Evolutionary conservation across 2,329 filamentous ascomycete species (phyloP).

Genomic region (Pseudogymnoascus sp.): DNA sequence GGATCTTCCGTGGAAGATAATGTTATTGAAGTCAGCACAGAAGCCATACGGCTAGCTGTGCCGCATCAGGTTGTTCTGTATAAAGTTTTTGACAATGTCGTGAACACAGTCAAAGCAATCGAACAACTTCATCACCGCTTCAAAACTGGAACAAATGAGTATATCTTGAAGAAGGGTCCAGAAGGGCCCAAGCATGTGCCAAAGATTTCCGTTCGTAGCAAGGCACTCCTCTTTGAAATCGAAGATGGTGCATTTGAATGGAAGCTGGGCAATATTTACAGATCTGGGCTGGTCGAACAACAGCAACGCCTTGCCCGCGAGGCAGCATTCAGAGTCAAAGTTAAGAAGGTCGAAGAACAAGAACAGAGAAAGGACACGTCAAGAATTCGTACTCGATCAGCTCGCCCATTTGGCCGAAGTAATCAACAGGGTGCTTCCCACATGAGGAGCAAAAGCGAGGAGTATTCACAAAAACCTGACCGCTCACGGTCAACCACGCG

Average conservation of each 20-base stretch:
- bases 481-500: slow-evolving; percentile 22
- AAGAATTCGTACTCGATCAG: slow-evolving; percentile 50
- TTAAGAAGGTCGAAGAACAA: slow-evolving; percentile 74
- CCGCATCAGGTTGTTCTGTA: slow-evolving; percentile 88
- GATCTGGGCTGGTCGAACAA: slow-evolving; percentile 81
- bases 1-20: slow-evolving; percentile 63
- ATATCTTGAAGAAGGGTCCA: slow-evolving; percentile 77
- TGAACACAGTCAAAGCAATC: slow-evolving; percentile 79
- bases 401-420: slow-evolving; percentile 27
- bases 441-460: slow-evolving; percentile 30
- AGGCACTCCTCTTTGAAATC: slow-evolving; percentile 80
- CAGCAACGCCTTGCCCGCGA: slow-evolving; percentile 83
- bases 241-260: slow-evolving; percentile 97
- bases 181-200: slow-evolving; percentile 83
- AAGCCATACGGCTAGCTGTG: slow-evolving; percentile 80
- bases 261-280: slow-evolving; percentile 92
- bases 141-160: slow-evolving; percentile 78
- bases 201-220: slow-evolving; percentile 74
- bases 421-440: slow-evolving; percentile 20
- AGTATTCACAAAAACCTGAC: slow-evolving; percentile 22
- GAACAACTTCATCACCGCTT: slow-evolving; percentile 93
- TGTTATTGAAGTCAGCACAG: slow-evolving; percentile 75
- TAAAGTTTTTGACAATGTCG: slow-evolving; percentile 86
- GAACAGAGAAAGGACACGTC: slow-evolving; percentile 48
- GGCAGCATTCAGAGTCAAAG: slow-evolving; percentile 82